Percentiles rank a stretch among this genome's conserved stretches.
Conservation (phyloP, 1,284 basidiomycete species). For the Phaffia rhodozyma region DNA sequence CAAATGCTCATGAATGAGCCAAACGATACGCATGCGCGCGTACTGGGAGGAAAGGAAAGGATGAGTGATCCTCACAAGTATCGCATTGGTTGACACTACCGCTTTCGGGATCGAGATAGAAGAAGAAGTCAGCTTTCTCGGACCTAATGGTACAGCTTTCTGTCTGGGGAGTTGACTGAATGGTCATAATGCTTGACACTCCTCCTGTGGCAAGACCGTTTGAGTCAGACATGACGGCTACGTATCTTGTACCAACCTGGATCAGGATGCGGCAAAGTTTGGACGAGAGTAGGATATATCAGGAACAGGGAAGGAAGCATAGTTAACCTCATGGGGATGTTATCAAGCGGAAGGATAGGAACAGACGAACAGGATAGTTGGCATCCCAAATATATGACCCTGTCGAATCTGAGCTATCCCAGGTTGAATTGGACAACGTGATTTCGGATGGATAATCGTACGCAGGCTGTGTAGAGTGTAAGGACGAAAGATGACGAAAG, state of each 20-base stretch:
- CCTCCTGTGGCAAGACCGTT: conserved; percentile 10
- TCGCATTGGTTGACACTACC: background rate
- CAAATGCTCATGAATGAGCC: background rate
- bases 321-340: too few species aligned
- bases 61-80: background rate
- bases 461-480: conserved; percentile 1
- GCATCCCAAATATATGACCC: conserved; percentile 5
- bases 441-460: conserved; percentile 14
- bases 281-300: background rate
- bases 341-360: background rate
- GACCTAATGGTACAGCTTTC: background rate
- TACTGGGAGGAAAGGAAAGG: background rate
- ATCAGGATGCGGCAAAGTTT: background rate
- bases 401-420: background rate
- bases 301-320: background rate
- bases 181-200: background rate
- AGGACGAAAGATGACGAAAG: background rate
- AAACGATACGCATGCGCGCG: background rate
- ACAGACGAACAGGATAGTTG: conserved; percentile 14
- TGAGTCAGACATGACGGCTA: conserved; percentile 14
- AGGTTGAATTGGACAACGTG: conserved; percentile 3
- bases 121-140: background rate
- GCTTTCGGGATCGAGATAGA: conserved; percentile 6
- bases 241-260: background rate
- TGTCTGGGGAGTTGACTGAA: background rate